phyloP scores from a whole-genome alignment of 2,329 filamentous ascomycete genomes.

The Aspergillus intermedius region DNA sequence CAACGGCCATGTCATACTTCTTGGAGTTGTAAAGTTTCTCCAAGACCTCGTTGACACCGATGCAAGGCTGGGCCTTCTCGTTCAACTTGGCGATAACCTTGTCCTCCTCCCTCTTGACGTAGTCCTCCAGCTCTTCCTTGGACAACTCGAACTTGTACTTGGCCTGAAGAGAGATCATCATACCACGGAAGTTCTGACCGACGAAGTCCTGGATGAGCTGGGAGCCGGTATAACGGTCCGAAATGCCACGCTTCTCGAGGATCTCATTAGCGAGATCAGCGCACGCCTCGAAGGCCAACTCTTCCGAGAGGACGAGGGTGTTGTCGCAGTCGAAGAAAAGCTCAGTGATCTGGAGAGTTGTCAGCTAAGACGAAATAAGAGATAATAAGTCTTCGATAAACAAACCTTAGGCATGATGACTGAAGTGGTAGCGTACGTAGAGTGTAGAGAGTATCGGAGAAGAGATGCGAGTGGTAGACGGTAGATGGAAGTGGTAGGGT shows the following conservation, averaged over 20 bases:
- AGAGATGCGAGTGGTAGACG: neutral
- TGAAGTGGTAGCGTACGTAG: neutral
- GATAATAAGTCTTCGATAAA: constrained; percentile 3
- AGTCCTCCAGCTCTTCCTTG: constrained; percentile 62
- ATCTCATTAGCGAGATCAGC: constrained; percentile 85
- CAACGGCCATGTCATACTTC: constrained; percentile 70
- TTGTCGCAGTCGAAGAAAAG: constrained; percentile 75
- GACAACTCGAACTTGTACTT: constrained; percentile 67
- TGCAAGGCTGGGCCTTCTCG: constrained; percentile 60
- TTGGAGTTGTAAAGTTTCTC: constrained; percentile 55
- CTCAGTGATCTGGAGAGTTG: constrained; percentile 53
- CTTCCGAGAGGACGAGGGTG: constrained; percentile 87
- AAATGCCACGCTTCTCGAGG: constrained; percentile 58
- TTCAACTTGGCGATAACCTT: constrained; percentile 75
- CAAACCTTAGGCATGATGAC: constrained; percentile 31
- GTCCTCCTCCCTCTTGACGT: constrained; percentile 72
- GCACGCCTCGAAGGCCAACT: constrained; percentile 84
- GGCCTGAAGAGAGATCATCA: constrained; percentile 70
- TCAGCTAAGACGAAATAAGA: constrained; percentile 5
- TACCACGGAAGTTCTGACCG: constrained; percentile 90
- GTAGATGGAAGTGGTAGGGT: neutral
- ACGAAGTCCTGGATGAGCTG: constrained; percentile 80
- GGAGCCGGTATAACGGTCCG: constrained; percentile 67
- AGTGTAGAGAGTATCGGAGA: neutral
- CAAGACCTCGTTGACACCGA: constrained; percentile 61